Evolutionary conservation across 2,329 filamentous ascomycete species (phyloP).

Genomic region (Nemania bipapillata): DNA sequence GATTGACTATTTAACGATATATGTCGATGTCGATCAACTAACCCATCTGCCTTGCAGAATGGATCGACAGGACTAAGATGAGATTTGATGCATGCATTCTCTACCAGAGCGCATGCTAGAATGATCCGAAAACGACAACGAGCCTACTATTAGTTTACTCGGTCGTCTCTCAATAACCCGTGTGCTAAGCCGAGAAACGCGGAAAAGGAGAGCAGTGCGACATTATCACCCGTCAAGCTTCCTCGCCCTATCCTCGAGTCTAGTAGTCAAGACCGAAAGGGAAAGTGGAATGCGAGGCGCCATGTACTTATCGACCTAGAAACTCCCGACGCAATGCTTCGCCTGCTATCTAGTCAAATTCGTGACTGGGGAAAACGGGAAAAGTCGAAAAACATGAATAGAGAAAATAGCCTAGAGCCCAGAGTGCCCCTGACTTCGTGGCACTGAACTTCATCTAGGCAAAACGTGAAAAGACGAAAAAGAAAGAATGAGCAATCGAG

Average conservation of each 20-base stretch:
- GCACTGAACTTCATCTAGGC: constrained; percentile 39
- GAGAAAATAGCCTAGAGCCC: not conserved
- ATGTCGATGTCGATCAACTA: not conserved
- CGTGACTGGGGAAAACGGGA: not conserved
- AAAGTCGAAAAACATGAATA: not conserved
- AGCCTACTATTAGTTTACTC: not conserved
- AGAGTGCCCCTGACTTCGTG: constrained; percentile 5
- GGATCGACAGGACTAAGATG: not conserved
- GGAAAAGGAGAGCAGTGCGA: not conserved
- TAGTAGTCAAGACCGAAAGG: not conserved
- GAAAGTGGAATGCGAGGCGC: not conserved
- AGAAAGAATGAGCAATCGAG: not conserved
- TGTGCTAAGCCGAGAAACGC: not conserved
- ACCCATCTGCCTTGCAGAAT: too few relatives aligned
- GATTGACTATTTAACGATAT: not conserved
- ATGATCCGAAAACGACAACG: not conserved
- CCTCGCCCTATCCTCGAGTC: not conserved
- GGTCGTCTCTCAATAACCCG: not conserved
- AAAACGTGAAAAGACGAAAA: not conserved
- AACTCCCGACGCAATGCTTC: not conserved
- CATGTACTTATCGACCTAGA: not conserved
- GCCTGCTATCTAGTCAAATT: not conserved
- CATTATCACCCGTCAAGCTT: not conserved
- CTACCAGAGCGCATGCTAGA: too few relatives aligned
- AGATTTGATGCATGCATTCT: not conserved